Conservation (phyloP, 345 rosid species). For the Lumnitzera littorea region DNA sequence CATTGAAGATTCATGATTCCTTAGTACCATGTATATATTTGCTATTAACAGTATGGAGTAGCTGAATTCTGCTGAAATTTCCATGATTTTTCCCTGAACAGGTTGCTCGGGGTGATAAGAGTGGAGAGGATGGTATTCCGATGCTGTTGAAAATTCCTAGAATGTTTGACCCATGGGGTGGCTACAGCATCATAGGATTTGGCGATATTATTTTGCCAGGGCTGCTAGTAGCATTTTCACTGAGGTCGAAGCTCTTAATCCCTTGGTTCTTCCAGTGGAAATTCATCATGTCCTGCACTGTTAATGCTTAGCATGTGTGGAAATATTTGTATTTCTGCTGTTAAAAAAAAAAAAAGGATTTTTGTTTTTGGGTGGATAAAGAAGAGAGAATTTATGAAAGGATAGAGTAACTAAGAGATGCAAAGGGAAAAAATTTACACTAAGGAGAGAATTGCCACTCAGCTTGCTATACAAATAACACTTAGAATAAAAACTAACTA, state of each 20-base stretch:
- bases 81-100: conserved; percentile 17
- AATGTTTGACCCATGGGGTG: conserved; percentile 99
- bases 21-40: neutral
- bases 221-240: conserved; percentile 78
- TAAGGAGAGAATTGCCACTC: too few species aligned
- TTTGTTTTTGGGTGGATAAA: too few species aligned
- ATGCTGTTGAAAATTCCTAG: conserved; percentile 95
- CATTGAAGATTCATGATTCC: too few species aligned
- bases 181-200: conserved; percentile 94
- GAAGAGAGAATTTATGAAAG: too few species aligned
- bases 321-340: too few species aligned
- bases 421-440: too few species aligned
- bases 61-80: neutral
- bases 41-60: neutral
- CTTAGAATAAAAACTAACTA: too few species aligned
- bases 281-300: neutral
- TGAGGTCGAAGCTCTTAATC: conserved; percentile 45
- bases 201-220: conserved; percentile 98
- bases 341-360: too few species aligned
- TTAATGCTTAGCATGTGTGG: too few species aligned
- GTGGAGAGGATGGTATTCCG: conserved; percentile 95
- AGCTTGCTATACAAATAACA: too few species aligned
- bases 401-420: too few species aligned
- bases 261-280: neutral
- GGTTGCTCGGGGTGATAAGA: conserved; percentile 98